A percentile compares a stretch with the other conserved stretches of the same genome.
Conservation (phyloP, 1,284 basidiomycete species). For the Apiotrichum brassicae region DNA sequence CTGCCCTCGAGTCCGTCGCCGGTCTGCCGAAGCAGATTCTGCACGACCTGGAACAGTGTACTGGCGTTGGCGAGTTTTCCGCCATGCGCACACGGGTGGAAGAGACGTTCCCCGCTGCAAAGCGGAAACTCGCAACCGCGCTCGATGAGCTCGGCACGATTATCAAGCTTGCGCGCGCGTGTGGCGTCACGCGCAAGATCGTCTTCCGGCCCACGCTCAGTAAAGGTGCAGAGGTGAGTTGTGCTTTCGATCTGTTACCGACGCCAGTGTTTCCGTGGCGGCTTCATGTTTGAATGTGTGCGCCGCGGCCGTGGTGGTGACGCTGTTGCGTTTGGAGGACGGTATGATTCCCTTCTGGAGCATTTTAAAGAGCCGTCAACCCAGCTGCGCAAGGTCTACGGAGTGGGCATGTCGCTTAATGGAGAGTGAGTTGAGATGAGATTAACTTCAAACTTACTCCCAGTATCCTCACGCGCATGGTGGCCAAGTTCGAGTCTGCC, state of each 20-base stretch:
- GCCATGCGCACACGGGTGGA: slow-evolving; percentile 26
- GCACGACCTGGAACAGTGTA: slow-evolving; percentile 46
- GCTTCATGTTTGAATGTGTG: slow-evolving; percentile 53
- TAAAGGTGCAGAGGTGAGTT: slow-evolving; percentile 33
- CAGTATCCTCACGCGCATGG: slow-evolving; percentile 48
- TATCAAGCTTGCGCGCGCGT: slow-evolving; percentile 44
- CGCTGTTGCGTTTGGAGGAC: slow-evolving; percentile 49
- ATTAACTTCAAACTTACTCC: neutral
- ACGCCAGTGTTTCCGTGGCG: slow-evolving; percentile 49
- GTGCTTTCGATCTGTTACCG: slow-evolving; percentile 4
- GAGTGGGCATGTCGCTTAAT: slow-evolving; percentile 52
- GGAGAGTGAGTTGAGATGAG: slow-evolving; percentile 40
- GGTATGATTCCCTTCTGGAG: slow-evolving; percentile 52
- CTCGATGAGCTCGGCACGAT: slow-evolving; percentile 47
- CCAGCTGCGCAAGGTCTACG: slow-evolving; percentile 41
- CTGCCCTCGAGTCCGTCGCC: slow-evolving; percentile 22
- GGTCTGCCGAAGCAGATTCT: slow-evolving; percentile 29
- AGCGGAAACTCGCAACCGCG: slow-evolving; percentile 34
- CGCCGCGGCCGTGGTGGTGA: slow-evolving; percentile 49
- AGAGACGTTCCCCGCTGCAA: slow-evolving; percentile 23
- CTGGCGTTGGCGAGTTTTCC: slow-evolving; percentile 29
- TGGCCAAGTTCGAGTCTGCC: slow-evolving; percentile 47
- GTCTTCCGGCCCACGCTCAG: slow-evolving; percentile 48
- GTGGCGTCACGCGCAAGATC: slow-evolving; percentile 49
- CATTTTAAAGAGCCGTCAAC: slow-evolving; percentile 48